A percentile compares a stretch with the other conserved stretches of the same genome.
These are phyloP conservation scores for Filosporella fistucella DNA, from an alignment of 495 filamentous ascomycete species.

Conservation along the genomic window DNA sequence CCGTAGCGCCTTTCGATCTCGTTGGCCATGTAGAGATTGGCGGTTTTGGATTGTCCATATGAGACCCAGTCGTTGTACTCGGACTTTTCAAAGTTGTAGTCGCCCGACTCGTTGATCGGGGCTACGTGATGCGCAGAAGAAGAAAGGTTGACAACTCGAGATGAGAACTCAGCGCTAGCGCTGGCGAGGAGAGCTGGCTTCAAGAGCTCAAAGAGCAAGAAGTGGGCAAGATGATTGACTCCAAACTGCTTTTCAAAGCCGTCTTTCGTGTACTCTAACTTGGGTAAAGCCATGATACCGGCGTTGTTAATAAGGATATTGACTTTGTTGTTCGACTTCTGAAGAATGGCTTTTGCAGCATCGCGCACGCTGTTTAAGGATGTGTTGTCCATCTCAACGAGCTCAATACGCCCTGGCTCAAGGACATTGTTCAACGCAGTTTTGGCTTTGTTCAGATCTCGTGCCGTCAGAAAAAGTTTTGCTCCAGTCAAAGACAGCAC, in stretches of 20 bases:
- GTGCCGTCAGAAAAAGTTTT: constrained; percentile 36
- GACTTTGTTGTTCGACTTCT: constrained; percentile 24
- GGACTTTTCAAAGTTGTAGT: constrained; percentile 38
- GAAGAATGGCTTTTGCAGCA: constrained; percentile 23
- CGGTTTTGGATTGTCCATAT: constrained; percentile 46
- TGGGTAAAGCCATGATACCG: constrained; percentile 48
- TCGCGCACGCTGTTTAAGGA: constrained; percentile 24
- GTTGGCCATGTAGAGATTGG: constrained; percentile 43
- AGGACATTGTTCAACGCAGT: constrained; percentile 26
- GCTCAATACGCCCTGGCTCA: constrained; percentile 24
- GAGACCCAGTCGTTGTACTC: constrained; percentile 29
- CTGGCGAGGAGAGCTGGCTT: constrained; percentile 53
- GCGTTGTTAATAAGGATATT: constrained; percentile 58
- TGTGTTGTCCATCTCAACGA: constrained; percentile 32
- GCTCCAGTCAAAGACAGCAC: constrained; percentile 44
- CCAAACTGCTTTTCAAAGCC: constrained; percentile 67
- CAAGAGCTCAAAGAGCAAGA: constrained; percentile 57
- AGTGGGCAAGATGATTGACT: constrained; percentile 67
- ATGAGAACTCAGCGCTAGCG: constrained; percentile 24
- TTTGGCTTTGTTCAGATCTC: constrained; percentile 35
- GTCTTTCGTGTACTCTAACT: constrained; percentile 28
- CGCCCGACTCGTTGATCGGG: constrained; percentile 31
- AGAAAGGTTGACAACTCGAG: constrained; percentile 33
- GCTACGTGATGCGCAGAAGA: constrained; percentile 34
- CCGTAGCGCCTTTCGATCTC: constrained; percentile 37